Percentiles rank a stretch among this genome's conserved stretches.
Evolutionary conservation across 768 basidiomycete species (phyloP).

Genomic region (Pleurotus sapidus): DNA sequence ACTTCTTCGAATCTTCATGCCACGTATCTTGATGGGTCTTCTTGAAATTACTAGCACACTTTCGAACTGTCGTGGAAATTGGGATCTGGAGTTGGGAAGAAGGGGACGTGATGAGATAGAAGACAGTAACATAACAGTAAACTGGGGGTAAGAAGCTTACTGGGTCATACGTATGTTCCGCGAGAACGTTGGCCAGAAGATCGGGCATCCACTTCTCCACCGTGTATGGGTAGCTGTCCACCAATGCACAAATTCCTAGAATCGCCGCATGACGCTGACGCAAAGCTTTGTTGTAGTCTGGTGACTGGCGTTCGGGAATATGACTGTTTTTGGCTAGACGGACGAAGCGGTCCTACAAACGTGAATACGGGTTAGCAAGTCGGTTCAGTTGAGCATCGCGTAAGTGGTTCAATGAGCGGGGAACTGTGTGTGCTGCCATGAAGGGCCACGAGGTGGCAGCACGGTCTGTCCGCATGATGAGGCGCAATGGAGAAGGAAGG

Average conservation of each 20-base stretch:
- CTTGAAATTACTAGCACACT: constrained; percentile 78
- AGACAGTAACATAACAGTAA: neutral
- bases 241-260: constrained; percentile 88
- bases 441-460: neutral
- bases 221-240: constrained; percentile 95
- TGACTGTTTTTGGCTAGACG: constrained; percentile 66
- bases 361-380: constrained; percentile 6
- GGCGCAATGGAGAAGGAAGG: neutral
- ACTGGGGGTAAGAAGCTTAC: constrained; percentile 30
- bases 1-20: constrained; percentile 85
- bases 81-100: constrained; percentile 49
- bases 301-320: constrained; percentile 61
- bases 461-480: neutral
- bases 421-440: no score
- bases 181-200: constrained; percentile 73
- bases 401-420: neutral
- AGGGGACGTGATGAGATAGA: constrained; percentile 11
- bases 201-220: constrained; percentile 94
- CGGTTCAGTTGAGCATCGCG: neutral
- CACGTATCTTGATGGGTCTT: constrained; percentile 86
- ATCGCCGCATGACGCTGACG: constrained; percentile 88
- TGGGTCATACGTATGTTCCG: constrained; percentile 85
- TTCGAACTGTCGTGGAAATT: constrained; percentile 79
- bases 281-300: constrained; percentile 66
- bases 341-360: constrained; percentile 68